Base-by-base conservation (phyloP, 306 rosid genomes). In the Prunus fruticosa region DNA sequence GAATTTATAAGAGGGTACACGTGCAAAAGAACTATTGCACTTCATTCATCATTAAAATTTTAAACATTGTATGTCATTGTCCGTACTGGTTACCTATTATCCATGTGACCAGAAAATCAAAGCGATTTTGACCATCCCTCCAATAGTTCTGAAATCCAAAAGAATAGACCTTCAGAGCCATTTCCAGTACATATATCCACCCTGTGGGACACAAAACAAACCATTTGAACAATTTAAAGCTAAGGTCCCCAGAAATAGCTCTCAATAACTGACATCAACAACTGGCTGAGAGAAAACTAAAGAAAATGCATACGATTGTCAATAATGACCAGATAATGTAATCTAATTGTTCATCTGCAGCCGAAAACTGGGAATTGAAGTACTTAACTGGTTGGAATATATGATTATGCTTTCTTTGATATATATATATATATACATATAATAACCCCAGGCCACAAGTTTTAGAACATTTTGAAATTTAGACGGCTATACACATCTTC, bases 71-170 rank as follows among this genome's bases (percentile, higher is more conserved):
- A 76, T 49, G 41, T 16, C 65, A 72, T 67, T 75, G 50, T 72
- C 64, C 20, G 63, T 68, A 76, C 43, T 43, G 58, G 47, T 83
- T 92, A 92, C 99, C 99, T 79, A 95, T 95, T 73, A 83, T 80
- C 92, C 82, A 87, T 0, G 97, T 92, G 87, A 95, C 78, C 13
- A 89, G 75, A 83, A 95, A 95, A 87, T 95, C 99, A 84, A 95
- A 95, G 74, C 81, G 90, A 79, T 92, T 95, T 83, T 92, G 97
- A 60, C 97, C 97, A 88, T 92, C 97, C 71, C 89, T 91, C 99
- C 97, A 95, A 81, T 95, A 95, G 83, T 95, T 95, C 85, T 65
- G 78, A 76, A 95, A 95, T 78, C 99, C 99, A 83, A 34, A 89
- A 6, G 99, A 72, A 80, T 88, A 95, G 80, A 95, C 75, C 78